These are phyloP conservation scores for Naganishia liquefaciens DNA, from an alignment of 1,284 basidiomycete species.

Conservation along the genomic window DNA sequence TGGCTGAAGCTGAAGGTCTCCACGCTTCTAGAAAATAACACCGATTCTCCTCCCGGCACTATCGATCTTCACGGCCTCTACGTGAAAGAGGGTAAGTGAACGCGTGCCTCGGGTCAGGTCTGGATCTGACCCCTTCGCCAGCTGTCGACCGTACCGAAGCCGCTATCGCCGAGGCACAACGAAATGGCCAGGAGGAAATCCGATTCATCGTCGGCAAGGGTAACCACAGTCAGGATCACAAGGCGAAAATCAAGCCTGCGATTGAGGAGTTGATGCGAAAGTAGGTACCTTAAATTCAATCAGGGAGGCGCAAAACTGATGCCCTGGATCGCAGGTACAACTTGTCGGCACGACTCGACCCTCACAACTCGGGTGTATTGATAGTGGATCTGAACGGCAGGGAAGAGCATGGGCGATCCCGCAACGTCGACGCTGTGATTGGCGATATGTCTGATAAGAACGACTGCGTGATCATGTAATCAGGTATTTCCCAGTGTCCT, in stretches of 20 bases:
- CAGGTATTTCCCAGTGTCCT: not conserved
- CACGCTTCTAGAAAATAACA: slow-evolving; percentile 71
- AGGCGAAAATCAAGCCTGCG: slow-evolving; percentile 89
- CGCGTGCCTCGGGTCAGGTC: not conserved
- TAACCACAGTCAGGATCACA: slow-evolving; percentile 75
- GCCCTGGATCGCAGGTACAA: slow-evolving; percentile 60
- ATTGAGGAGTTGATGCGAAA: slow-evolving; percentile 83
- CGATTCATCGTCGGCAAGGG: slow-evolving; percentile 66
- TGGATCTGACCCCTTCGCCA: slow-evolving; percentile 9
- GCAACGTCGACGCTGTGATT: slow-evolving; percentile 56
- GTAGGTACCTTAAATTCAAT: slow-evolving; percentile 45
- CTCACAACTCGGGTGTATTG: slow-evolving; percentile 79
- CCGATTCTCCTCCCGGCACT: slow-evolving; percentile 69
- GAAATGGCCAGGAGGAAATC: slow-evolving; percentile 10
- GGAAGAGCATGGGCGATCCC: slow-evolving; percentile 55
- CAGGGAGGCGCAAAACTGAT: not conserved
- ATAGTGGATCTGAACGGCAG: slow-evolving; percentile 69
- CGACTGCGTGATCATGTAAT: slow-evolving; percentile 71
- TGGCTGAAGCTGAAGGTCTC: slow-evolving; percentile 13
- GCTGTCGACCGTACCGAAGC: slow-evolving; percentile 71
- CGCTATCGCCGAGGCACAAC: slow-evolving; percentile 63
- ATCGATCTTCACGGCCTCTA: slow-evolving; percentile 89
- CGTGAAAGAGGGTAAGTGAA: slow-evolving; percentile 68
- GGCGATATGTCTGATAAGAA: slow-evolving; percentile 63
- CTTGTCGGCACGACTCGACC: slow-evolving; percentile 75